Base-by-base conservation (phyloP, 306 rosid species). In the Castanea mollissima region DNA sequence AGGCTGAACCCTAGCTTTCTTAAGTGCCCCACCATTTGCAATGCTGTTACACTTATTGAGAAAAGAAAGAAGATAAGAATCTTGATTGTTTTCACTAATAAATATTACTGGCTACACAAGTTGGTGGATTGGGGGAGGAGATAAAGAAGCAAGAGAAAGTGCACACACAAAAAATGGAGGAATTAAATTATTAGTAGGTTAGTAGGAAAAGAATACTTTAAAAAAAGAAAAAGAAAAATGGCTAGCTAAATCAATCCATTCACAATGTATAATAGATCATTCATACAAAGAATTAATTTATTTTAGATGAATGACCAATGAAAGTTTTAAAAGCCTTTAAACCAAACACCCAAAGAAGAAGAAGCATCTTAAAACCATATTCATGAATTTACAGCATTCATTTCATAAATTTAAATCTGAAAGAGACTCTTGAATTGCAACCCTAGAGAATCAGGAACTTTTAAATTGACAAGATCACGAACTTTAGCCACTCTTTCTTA, bases 1-100 rank as follows among this genome's bases (percentile, higher is more conserved):
- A n/a, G 90, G 76, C 67, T 91, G 97, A 93, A 91, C 94, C 90
- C 98, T 93, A 70, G 99, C 97, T 89, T 93, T 96, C 89, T 96
- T 96, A 25, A 67, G 27, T 75, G 94, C 88, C 92, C 98, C 99
- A 84, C 96, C 97, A 80, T 64, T 85, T 82, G 75, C 86, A 85
- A 83, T 82, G 87, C 97, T 96, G 81, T 96, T 93, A 74, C 98
- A 86, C 99, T 95, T 8, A 8, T 41, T 63, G 44, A 69, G 46
- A 73, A 80, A 71, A 16, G 31, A 75, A 79, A 6, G 57, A 64
- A 75, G 44, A 62, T 63, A 67, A 67, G 72, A 18, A 35, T 9
- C 21, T 21, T 67, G 27, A 67, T 67, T 65, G 14, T 20, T 65
- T 65, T 44, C 13, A 65, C 5, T 32, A 29, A 34, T 15, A 34